phyloP scores from a whole-genome alignment of 169 alveolate genomes.

The Eimeria sp. region DNA sequence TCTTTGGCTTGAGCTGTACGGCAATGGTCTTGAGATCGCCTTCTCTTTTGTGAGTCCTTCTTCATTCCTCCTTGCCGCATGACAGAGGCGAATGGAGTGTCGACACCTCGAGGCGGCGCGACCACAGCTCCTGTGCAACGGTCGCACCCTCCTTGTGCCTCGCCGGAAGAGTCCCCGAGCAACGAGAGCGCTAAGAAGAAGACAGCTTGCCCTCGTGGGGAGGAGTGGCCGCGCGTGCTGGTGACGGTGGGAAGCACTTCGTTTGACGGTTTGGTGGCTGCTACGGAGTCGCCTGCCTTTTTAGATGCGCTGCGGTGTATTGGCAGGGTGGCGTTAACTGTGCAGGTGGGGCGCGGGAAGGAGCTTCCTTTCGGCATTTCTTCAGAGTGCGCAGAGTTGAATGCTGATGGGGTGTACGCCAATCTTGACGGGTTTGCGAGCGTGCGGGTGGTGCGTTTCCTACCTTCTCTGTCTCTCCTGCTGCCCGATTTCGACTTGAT shows the following conservation, averaged over 20 bases:
- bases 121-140: not conserved
- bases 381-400: not conserved
- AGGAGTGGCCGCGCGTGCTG: constrained; percentile 26
- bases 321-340: constrained; percentile 28
- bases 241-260: constrained; percentile 75
- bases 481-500: constrained; percentile 6
- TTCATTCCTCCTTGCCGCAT: not conserved
- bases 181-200: too few species aligned
- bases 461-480: not conserved
- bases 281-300: constrained; percentile 5
- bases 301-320: constrained; percentile 10
- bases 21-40: not conserved
- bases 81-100: not conserved
- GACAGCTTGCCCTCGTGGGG: not conserved
- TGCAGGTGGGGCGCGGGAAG: constrained; percentile 66
- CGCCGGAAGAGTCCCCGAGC: not conserved
- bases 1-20: not conserved
- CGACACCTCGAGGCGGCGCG: not conserved
- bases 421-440: not conserved
- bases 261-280: constrained; percentile 41
- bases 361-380: not conserved
- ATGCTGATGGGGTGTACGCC: constrained; percentile 12
- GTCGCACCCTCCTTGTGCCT: not conserved
- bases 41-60: too few species aligned
- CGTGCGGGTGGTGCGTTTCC: constrained; percentile 2